Evolutionary conservation across 163 green algal species (phyloP).

Genomic region (Trebouxiophyceae sp.): DNA sequence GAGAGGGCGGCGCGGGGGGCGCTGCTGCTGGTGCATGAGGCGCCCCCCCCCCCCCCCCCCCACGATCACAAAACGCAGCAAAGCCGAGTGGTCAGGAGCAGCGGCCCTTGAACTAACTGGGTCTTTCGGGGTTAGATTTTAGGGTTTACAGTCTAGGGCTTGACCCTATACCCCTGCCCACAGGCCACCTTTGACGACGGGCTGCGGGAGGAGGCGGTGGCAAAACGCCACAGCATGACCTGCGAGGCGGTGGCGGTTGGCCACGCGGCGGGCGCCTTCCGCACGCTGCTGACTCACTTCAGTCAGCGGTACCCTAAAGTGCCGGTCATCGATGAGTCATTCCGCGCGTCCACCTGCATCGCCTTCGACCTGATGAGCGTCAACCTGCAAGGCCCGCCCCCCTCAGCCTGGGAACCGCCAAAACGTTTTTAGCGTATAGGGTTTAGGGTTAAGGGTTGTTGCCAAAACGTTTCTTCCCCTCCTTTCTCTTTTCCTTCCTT

Average conservation of each 20-base stretch:
- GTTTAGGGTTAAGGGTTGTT: background rate
- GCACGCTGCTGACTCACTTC: constrained; percentile 96
- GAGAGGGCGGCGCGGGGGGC: constrained; percentile 64
- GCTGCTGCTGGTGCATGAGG: constrained; percentile 92
- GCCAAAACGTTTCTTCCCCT: background rate
- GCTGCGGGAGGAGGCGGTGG: constrained; percentile 59
- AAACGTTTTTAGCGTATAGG: background rate
- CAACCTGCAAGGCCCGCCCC: constrained; percentile 38
- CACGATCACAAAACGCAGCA: no score
- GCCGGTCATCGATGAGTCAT: constrained; percentile 48
- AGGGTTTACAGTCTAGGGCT: no score
- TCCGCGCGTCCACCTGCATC: constrained; percentile 41
- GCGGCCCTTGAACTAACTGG: no score
- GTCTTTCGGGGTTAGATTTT: no score
- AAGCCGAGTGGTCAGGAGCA: no score
- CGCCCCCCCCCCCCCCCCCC: background rate
- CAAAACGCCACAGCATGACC: constrained; percentile 88
- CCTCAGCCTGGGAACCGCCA: background rate
- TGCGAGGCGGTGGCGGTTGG: constrained; percentile 68
- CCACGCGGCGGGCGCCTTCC: constrained; percentile 51
- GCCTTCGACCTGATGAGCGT: constrained; percentile 86
- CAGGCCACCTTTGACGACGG: constrained; percentile 21
- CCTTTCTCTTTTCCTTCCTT: background rate
- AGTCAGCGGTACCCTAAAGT: constrained; percentile 90
- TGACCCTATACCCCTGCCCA: background rate